Evolutionary conservation across 1,284 basidiomycete genomes (phyloP).

Genomic region (Fomes fomentarius): DNA sequence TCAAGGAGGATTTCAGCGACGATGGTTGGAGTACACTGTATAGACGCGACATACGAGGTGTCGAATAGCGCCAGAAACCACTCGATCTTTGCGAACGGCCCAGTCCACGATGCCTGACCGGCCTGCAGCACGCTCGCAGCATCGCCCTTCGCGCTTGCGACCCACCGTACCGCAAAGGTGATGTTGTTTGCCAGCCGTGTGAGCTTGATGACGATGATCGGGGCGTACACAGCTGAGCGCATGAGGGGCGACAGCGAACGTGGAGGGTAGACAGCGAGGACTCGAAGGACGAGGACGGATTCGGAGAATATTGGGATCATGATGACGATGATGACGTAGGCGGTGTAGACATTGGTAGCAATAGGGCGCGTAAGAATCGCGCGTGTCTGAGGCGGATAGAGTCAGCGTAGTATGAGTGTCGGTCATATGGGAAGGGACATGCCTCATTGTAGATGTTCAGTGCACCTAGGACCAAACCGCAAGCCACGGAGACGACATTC

Average conservation of each 20-base stretch:
- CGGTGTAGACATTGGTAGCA: not conserved
- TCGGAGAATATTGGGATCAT: constrained; percentile 27
- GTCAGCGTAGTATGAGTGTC: not conserved
- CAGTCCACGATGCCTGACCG: constrained; percentile 7
- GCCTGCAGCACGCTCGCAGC: constrained; percentile 5
- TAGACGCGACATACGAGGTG: constrained; percentile 22
- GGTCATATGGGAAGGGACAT: too few species aligned
- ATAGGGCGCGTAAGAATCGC: not conserved
- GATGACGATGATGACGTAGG: not conserved
- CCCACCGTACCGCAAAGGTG: constrained; percentile 2
- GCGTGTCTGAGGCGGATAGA: too few species aligned
- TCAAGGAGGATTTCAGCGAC: too few species aligned
- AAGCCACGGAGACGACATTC: constrained; percentile 27
- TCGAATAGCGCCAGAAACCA: constrained; percentile 35
- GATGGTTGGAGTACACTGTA: too few species aligned
- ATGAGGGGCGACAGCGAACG: constrained; percentile 5
- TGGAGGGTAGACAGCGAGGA: constrained; percentile 31
- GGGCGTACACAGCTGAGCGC: constrained; percentile 10
- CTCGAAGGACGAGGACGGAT: constrained; percentile 28
- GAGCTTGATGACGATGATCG: constrained; percentile 20
- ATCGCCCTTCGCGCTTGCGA: not conserved
- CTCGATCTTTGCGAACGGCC: constrained; percentile 27
- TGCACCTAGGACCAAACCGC: constrained; percentile 20
- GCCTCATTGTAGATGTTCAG: constrained; percentile 17
- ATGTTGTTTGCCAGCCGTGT: constrained; percentile 17